Evolutionary conservation across 345 rosid genomes (phyloP), one percentile per base, ranked within the genome.

Genomic region (Citrus cavaleriei): DNA sequence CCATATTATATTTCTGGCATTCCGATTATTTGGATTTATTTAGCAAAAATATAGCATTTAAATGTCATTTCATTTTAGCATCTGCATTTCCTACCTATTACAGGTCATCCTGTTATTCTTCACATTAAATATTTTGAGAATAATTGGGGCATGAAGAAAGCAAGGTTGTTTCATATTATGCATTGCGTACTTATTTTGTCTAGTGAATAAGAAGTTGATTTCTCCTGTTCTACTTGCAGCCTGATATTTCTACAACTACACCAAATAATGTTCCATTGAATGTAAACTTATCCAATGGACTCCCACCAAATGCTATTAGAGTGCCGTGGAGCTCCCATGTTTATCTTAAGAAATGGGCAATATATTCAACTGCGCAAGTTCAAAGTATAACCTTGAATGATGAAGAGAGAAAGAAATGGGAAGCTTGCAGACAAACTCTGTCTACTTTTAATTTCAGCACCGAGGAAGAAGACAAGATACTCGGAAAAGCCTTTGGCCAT

Each of bases 381-480:
- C 86, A 82, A 34, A 74, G 65, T 54, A 32, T 62, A 67, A 78
- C 76, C 35, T 77, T 86, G 68, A 86, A 75, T n/a, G 83, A 86
- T 58, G 91, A 86, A 79, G 95, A 91, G 68, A 84, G 78, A 72
- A 84, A 84, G 80, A 79, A 89, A 73, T 92, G 98, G 99, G 93
- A 93, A 91, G 88, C 92, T 81, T 88, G 97, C 82, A 87, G 90
- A 83, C 89, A 88, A 83, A 87, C 93, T 14, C 69, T 95, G 34
- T 87, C 92, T 22, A 86, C 84, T 61, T 92, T 93, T 55, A 77
- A 79, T 72, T 91, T 95, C 84, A 87, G 86, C 28, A 40, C 37
- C 1, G 91, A 90, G 68, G 99, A 93, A 83, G 84, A 88, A 83
- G 98, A 91, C 85, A 93, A 93, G 91, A 91, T 95, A 42, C 97